Evolutionary conservation across 441 rosid species (phyloP), one percentile per base, ranked within the genome.

Genomic region (Aleurites moluccanus): DNA sequence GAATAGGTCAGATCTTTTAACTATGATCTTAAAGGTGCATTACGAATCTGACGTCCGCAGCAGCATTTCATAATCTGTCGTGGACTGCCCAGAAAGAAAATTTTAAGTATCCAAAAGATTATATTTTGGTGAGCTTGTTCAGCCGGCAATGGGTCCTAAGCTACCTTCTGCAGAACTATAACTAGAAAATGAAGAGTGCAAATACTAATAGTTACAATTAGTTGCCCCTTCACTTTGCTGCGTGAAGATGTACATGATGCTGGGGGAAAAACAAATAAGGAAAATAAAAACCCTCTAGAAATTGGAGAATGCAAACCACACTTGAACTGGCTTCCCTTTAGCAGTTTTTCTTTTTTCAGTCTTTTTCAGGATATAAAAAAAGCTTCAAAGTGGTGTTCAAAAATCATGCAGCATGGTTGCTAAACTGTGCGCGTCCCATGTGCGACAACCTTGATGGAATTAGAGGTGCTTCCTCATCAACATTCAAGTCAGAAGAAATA

Each of bases 391-490:
- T 18, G 21, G 55, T 30, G 16, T 23, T 30, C 67, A 49, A 49
- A 16, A 40, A 72, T 81, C 75, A 81, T 63, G 80, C 80, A 18
- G 78, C 70, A 72, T 84, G 89, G 70, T 78, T 90, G 82, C 87
- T 77, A 21, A 86, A 84, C 84, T 89, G 98, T 13, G 91, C 74
- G 33, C 97, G 89, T 27, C 99, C 98, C 0, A 90, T 74, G 73
- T 87, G 90, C 3, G 89, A 90, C 76, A 91, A 77, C 73, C 97
- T 89, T 64, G 92, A 88, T 35, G 94, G 69, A 21, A 92, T 83
- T 65, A 94, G 84, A 73, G 97, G 98, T 13, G 90, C 88, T 91
- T 94, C 99, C 81, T 94, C 97, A 57, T 94, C 98, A 27, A 80
- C 79, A 27, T 77, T 88, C 72, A 81, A 69, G 18, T 82, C 92